Evolutionary conservation across 495 filamentous ascomycete genomes (phyloP).

Genomic region (Friedmanniomyces simplex): DNA sequence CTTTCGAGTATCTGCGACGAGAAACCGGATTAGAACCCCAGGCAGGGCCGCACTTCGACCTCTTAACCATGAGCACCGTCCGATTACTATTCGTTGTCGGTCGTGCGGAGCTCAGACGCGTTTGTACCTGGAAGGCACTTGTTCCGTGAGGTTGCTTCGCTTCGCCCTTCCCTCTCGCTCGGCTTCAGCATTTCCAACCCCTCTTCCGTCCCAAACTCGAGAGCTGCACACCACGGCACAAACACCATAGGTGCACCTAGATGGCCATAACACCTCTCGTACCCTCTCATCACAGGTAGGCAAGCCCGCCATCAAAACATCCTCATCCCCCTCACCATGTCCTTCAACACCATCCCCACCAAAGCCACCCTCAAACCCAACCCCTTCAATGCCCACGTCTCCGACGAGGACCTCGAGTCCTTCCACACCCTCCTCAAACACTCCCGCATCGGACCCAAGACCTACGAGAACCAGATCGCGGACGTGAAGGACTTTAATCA

Average conservation of each 20-base stretch:
- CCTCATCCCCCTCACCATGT: conserved; percentile 1
- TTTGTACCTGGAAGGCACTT: no score
- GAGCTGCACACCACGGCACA: not conserved
- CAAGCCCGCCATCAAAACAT: not conserved
- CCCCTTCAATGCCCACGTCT: conserved; percentile 37
- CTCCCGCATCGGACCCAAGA: conserved; percentile 42
- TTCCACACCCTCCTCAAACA: conserved; percentile 41
- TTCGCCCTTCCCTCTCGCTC: not conserved
- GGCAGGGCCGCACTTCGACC: no score
- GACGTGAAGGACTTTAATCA: conserved; percentile 27
- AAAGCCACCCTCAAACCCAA: conserved; percentile 15
- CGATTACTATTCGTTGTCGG: no score
- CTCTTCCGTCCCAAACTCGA: not conserved
- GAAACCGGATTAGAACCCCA: no score
- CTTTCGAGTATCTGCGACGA: no score
- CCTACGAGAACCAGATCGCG: conserved; percentile 40
- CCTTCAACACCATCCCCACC: conserved; percentile 8
- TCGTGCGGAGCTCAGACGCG: no score
- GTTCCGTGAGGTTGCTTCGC: no score
- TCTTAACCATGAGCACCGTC: no score
- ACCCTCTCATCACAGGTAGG: not conserved
- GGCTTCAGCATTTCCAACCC: not conserved
- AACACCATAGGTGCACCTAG: not conserved
- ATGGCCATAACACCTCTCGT: not conserved
- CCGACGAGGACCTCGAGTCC: conserved; percentile 38